phyloP scores from a whole-genome alignment of 2,329 filamentous ascomycete species.

The Metarhizium rileyi region DNA sequence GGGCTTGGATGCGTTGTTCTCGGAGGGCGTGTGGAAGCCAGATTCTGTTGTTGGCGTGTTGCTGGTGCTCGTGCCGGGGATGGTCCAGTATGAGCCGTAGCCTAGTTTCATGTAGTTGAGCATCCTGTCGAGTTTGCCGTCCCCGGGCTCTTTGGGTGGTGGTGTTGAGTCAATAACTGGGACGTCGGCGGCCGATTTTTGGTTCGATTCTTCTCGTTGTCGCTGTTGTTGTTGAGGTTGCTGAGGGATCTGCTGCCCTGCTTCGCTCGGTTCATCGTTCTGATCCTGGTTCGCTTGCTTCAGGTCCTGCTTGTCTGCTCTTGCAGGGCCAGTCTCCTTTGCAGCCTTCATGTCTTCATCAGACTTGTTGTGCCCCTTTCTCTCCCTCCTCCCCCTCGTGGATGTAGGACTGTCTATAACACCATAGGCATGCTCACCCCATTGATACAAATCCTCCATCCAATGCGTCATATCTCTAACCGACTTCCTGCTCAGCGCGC shows the following conservation, averaged over 20 bases:
- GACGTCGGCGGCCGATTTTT: not conserved
- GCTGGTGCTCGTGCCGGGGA: constrained; percentile 21
- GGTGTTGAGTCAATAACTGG: not conserved
- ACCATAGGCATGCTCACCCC: constrained; percentile 78
- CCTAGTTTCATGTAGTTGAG: constrained; percentile 57
- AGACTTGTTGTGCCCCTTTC: constrained; percentile 17
- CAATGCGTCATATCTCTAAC: constrained; percentile 67
- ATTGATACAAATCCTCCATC: constrained; percentile 80
- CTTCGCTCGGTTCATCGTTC: not conserved
- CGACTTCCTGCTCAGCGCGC: constrained; percentile 60
- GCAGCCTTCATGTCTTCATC: constrained; percentile 1
- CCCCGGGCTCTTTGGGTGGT: constrained; percentile 14
- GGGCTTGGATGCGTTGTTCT: constrained; percentile 4
- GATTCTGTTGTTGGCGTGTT: constrained; percentile 5
- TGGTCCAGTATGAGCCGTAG: constrained; percentile 57
- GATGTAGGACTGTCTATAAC: constrained; percentile 69
- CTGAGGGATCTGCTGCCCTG: not conserved
- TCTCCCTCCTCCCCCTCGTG: constrained; percentile 40
- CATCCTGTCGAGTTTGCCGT: constrained; percentile 41
- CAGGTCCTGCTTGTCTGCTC: not conserved
- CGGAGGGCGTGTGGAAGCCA: constrained; percentile 8
- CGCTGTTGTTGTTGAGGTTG: not conserved
- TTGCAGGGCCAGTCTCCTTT: not conserved
- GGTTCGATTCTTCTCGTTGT: not conserved
- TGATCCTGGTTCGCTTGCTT: not conserved